Percentiles rank a stretch among this genome's conserved stretches.
Conservation (phyloP, 768 basidiomycete genomes). For the Royoungia palumana region DNA sequence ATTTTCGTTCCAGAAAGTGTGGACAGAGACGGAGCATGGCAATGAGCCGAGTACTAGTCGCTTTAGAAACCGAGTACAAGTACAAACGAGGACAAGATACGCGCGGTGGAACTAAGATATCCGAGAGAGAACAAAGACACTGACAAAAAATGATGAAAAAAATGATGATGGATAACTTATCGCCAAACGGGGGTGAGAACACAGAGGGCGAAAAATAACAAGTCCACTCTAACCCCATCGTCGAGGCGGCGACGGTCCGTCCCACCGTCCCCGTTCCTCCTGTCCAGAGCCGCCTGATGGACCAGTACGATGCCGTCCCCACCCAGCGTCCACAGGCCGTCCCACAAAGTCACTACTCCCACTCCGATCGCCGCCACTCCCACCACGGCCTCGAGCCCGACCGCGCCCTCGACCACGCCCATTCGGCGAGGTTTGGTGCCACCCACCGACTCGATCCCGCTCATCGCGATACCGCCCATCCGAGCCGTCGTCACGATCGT, state of each 20-base stretch:
- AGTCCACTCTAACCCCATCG: slow-evolving; percentile 17
- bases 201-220: neutral
- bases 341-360: slow-evolving; percentile 29
- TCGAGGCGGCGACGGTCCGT: slow-evolving; percentile 26
- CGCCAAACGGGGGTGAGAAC: neutral
- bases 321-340: slow-evolving; percentile 44
- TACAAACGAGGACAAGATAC: slow-evolving; percentile 5
- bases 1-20: neutral
- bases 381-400: slow-evolving; percentile 28
- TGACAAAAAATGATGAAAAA: neutral
- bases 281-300: slow-evolving; percentile 17
- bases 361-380: slow-evolving; percentile 7
- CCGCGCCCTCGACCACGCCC: slow-evolving; percentile 32
- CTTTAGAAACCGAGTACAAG: slow-evolving; percentile 14
- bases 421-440: slow-evolving; percentile 24
- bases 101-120: slow-evolving; percentile 7
- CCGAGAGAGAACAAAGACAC: neutral
- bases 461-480: slow-evolving; percentile 29
- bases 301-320: slow-evolving; percentile 30
- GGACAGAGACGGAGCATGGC: neutral
- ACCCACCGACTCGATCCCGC: slow-evolving; percentile 31
- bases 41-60: slow-evolving; percentile 2
- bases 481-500: slow-evolving; percentile 26
- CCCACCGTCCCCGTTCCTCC: slow-evolving; percentile 27
- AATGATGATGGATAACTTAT: slow-evolving; percentile 28